These are phyloP conservation scores for Beauveria scarabaeidicola DNA, from an alignment of 2,329 filamentous ascomycete species.

Conservation along the genomic window DNA sequence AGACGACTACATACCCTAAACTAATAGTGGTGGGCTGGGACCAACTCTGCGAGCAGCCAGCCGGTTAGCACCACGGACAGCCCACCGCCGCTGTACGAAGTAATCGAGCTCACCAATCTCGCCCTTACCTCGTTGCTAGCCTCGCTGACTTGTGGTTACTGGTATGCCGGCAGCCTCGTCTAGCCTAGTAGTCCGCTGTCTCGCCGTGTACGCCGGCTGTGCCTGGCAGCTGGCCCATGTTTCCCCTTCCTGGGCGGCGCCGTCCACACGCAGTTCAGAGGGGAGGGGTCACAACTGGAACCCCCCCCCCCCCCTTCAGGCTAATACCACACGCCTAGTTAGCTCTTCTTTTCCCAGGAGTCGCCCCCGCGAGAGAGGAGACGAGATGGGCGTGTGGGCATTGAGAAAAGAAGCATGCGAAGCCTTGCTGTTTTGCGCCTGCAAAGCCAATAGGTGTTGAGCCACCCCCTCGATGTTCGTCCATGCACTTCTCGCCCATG, in stretches of 20 bases:
- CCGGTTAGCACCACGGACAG: background rate
- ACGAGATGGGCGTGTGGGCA: conserved; percentile 7
- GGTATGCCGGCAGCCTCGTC: conserved; percentile 3
- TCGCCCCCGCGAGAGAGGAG: conserved; percentile 3
- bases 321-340: background rate
- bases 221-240: background rate
- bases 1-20: conserved; percentile 2
- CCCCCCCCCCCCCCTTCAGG: background rate
- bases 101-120: background rate
- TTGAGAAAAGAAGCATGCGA: conserved; percentile 8
- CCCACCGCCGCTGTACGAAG: background rate
- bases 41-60: background rate
- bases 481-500: background rate
- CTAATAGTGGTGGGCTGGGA: background rate
- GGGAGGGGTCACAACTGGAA: background rate
- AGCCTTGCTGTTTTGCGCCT: conserved; percentile 8
- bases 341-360: conserved; percentile 4
- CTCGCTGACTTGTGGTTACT: background rate
- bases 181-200: background rate
- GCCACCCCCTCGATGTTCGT: background rate
- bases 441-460: conserved; percentile 2
- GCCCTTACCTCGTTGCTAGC: background rate
- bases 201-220: background rate
- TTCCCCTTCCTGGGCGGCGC: conserved; percentile 2
- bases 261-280: background rate